phyloP scores from a whole-genome alignment of 306 rosid species.

The Rosa persica region DNA sequence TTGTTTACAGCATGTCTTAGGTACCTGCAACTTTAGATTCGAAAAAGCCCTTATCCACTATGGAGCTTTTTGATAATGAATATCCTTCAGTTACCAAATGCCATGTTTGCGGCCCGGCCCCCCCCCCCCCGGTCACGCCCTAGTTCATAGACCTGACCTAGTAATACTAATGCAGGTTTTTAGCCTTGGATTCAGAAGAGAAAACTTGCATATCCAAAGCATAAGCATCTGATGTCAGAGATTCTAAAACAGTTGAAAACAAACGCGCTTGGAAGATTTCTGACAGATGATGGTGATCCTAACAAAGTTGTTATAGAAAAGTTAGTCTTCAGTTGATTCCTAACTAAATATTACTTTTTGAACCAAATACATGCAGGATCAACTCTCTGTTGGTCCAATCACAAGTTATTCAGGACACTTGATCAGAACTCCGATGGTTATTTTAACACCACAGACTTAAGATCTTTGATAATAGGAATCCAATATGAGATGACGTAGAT shows the following conservation, averaged over 20 bases:
- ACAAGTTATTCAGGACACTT: constrained; percentile 41
- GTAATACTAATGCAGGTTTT: constrained; percentile 23
- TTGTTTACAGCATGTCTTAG: constrained; percentile 21
- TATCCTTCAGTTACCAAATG: neutral
- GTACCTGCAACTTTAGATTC: neutral
- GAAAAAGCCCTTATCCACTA: neutral
- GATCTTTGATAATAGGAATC: constrained; percentile 39
- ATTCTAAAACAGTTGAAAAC: constrained; percentile 37
- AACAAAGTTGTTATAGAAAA: constrained; percentile 33
- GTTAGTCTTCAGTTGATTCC: constrained; percentile 16
- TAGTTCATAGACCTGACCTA: neutral
- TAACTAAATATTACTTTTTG: neutral
- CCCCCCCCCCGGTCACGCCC: no score
- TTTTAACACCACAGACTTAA: constrained; percentile 30
- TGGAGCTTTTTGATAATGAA: neutral
- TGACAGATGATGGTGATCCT: constrained; percentile 38
- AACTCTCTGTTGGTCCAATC: neutral
- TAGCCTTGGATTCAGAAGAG: constrained; percentile 48
- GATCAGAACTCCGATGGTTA: constrained; percentile 31
- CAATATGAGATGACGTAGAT: constrained; percentile 30
- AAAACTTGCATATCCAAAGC: constrained; percentile 38
- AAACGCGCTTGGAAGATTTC: constrained; percentile 27
- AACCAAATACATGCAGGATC: neutral
- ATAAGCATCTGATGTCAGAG: constrained; percentile 42
- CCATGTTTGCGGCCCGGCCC: no score